Evolutionary conservation across 2,329 filamentous ascomycete species (phyloP).

Genomic region (Cladosporium sp.): DNA sequence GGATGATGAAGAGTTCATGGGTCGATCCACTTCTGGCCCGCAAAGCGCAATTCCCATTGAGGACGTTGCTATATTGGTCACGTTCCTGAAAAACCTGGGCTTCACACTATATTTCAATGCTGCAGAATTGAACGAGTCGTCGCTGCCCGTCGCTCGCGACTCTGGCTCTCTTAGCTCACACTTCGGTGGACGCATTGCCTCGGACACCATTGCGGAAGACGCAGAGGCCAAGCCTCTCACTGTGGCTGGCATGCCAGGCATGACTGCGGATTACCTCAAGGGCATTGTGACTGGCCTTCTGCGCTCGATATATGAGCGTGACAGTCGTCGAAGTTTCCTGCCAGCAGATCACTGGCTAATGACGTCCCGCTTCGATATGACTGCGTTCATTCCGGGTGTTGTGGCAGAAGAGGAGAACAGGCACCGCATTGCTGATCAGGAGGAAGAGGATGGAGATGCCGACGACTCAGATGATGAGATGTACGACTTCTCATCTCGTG

Average conservation of each 20-base stretch:
- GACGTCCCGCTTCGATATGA: conserved; percentile 81
- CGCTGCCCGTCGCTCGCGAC: conserved; percentile 13
- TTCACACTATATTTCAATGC: conserved; percentile 85
- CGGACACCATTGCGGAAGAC: not conserved
- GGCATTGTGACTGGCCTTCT: conserved; percentile 73
- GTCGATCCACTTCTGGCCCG: conserved; percentile 27
- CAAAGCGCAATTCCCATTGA: conserved; percentile 63
- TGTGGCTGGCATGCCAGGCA: conserved; percentile 59
- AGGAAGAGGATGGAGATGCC: conserved; percentile 51
- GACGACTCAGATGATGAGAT: conserved; percentile 36
- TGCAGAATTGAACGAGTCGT: conserved; percentile 43
- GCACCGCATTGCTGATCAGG: conserved; percentile 60
- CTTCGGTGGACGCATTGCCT: conserved; percentile 1
- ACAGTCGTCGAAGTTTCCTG: conserved; percentile 80
- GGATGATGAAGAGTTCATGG: conserved; percentile 85
- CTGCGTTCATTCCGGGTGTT: conserved; percentile 76
- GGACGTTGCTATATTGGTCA: conserved; percentile 68
- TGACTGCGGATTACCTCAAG: conserved; percentile 73
- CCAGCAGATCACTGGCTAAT: conserved; percentile 88
- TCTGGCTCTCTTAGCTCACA: conserved; percentile 11
- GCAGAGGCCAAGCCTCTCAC: conserved; percentile 34
- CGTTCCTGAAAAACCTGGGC: conserved; percentile 83
- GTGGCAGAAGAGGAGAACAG: conserved; percentile 78
- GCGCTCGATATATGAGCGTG: conserved; percentile 84
- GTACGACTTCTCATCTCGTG: conserved; percentile 14